A percentile compares a stretch with the other conserved stretches of the same genome.
Evolutionary conservation across 1,284 basidiomycete species (phyloP).

Genomic region (Caloboletus firmus): DNA sequence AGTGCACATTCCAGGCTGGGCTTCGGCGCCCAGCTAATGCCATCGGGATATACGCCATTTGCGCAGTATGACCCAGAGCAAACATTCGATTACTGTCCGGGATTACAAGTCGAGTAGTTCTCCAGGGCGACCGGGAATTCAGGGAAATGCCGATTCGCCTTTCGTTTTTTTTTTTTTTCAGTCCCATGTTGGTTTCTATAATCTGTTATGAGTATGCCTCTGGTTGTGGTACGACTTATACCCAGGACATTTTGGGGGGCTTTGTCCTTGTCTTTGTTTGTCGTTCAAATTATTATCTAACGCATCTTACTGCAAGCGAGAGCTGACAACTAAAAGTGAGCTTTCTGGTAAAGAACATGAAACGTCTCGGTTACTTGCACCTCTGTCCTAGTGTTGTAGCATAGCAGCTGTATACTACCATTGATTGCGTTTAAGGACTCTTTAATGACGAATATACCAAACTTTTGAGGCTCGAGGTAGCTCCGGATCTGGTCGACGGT

Average conservation of each 20-base stretch:
- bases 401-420: conserved; percentile 26
- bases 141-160: conserved; percentile 28
- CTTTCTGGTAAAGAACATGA: conserved; percentile 7
- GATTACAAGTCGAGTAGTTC: conserved; percentile 37
- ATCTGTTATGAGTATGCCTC: conserved; percentile 13
- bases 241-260: conserved; percentile 10
- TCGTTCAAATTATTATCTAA: conserved; percentile 1
- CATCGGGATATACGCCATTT: conserved; percentile 27
- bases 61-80: conserved; percentile 35
- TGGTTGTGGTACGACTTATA: conserved; percentile 18
- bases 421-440: background rate
- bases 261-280: conserved; percentile 2
- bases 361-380: conserved; percentile 8
- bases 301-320: conserved; percentile 1
- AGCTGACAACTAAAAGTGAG: conserved; percentile 7
- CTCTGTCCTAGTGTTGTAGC: conserved; percentile 26
- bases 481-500: background rate
- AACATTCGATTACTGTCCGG: conserved; percentile 43
- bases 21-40: conserved; percentile 26
- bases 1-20: conserved; percentile 21
- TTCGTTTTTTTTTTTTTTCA: background rate
- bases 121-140: conserved; percentile 66
- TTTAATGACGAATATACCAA: background rate
- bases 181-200: conserved; percentile 1
- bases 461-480: background rate